phyloP scores from a whole-genome alignment of 2,329 filamentous ascomycete species.

The Ophiostoma himal-ulmi region DNA sequence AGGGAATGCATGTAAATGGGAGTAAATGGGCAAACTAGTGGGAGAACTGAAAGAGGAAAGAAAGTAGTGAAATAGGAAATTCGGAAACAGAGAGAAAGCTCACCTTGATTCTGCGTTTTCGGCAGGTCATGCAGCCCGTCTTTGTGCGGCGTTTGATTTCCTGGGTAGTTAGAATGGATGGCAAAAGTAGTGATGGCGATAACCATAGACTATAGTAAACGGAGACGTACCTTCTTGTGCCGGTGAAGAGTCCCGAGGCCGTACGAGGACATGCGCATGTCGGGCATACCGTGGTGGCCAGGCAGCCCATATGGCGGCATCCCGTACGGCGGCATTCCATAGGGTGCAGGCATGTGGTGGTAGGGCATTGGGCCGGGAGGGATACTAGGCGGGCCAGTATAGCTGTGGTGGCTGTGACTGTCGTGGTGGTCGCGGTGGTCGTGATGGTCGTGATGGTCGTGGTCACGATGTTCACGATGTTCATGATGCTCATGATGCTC shows the following conservation, averaged over 20 bases:
- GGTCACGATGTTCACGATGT: not conserved
- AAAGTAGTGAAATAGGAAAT: not conserved
- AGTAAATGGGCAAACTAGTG: not conserved
- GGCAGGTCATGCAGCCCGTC: constrained; percentile 57
- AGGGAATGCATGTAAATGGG: not conserved
- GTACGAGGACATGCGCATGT: constrained; percentile 21
- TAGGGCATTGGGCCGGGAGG: constrained; percentile 39
- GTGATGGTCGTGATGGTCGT: not conserved
- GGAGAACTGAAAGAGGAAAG: not conserved
- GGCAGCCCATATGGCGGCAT: constrained; percentile 41
- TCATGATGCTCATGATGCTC: not conserved
- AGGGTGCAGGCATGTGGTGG: constrained; percentile 21
- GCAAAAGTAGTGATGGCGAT: not conserved
- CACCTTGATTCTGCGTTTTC: constrained; percentile 58
- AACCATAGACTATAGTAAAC: not conserved
- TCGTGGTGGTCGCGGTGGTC: constrained; percentile 28
- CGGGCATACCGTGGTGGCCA: constrained; percentile 36
- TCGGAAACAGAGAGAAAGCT: not conserved
- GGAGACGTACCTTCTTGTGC: constrained; percentile 50
- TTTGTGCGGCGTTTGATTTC: constrained; percentile 60
- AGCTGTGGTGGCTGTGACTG: not conserved
- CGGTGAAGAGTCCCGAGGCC: constrained; percentile 29
- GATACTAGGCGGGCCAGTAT: constrained; percentile 34
- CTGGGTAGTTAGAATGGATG: constrained; percentile 33
- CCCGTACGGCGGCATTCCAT: constrained; percentile 37